Evolutionary conservation across 208 protist species (phyloP).

Genomic region (Trypanosoma congolense): DNA sequence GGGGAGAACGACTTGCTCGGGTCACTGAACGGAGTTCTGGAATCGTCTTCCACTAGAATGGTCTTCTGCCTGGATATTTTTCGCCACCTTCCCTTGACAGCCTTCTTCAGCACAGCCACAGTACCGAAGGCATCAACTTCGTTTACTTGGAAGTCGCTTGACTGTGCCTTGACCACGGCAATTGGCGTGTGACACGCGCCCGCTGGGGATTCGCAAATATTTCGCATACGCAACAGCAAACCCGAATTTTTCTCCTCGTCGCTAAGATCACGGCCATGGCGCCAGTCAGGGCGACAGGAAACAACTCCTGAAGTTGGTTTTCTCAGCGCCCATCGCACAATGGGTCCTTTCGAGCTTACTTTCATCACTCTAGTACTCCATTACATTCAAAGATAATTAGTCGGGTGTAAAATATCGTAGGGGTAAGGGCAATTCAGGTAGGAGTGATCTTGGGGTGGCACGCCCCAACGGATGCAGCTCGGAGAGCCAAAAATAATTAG

Average conservation of each 20-base stretch:
- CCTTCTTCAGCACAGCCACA: constrained; percentile 38
- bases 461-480: too few relatives aligned
- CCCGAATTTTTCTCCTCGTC: constrained; percentile 54
- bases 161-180: constrained; percentile 63
- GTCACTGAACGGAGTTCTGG: constrained; percentile 52
- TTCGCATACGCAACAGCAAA: constrained; percentile 30
- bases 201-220: not conserved
- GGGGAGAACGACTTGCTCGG: constrained; percentile 54
- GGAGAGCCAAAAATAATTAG: too few relatives aligned
- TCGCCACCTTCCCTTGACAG: constrained; percentile 61
- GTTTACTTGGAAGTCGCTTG: constrained; percentile 73
- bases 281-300: constrained; percentile 45
- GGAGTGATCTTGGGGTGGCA: too few relatives aligned
- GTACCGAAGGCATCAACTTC: constrained; percentile 35
- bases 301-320: constrained; percentile 16
- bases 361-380: too few relatives aligned
- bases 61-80: constrained; percentile 68
- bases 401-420: too few relatives aligned
- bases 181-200: constrained; percentile 1
- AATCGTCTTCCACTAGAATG: constrained; percentile 58
- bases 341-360: constrained; percentile 21
- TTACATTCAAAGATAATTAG: too few relatives aligned
- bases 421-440: too few relatives aligned
- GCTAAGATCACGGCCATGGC: constrained; percentile 37
- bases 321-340: constrained; percentile 20